Percentiles rank a stretch among this genome's conserved stretches.
Conservation (phyloP, 1,284 basidiomycete genomes). For the Ganoderma lucidum region DNA sequence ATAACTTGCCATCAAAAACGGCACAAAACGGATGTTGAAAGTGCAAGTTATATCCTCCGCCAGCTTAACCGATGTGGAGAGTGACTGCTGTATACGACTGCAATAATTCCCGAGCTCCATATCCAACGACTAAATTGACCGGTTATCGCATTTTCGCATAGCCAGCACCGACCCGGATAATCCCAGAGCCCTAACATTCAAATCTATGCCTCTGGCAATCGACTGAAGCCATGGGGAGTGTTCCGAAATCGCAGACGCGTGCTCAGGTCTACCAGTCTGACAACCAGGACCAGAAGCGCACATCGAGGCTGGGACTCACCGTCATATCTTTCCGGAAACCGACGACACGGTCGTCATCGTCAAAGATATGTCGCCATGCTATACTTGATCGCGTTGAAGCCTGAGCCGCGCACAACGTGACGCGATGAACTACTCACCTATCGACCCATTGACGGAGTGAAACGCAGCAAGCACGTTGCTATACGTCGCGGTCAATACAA, state of each 20-base stretch:
- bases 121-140: not conserved
- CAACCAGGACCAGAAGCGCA: too few relatives aligned
- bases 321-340: conserved; percentile 70
- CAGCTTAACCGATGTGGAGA: not conserved
- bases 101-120: too few relatives aligned
- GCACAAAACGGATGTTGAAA: not conserved
- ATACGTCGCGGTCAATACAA: conserved; percentile 75
- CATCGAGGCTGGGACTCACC: too few relatives aligned
- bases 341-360: conserved; percentile 71
- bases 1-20: not conserved
- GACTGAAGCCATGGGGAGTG: not conserved
- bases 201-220: not conserved
- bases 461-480: conserved; percentile 85
- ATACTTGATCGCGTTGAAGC: conserved; percentile 29
- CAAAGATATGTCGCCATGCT: conserved; percentile 88
- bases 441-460: conserved; percentile 72
- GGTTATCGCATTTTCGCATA: not conserved
- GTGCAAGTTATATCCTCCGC: not conserved
- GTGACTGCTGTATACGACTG: too few relatives aligned
- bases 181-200: not conserved
- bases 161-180: not conserved
- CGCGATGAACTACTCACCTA: conserved; percentile 61
- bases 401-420: conserved; percentile 6
- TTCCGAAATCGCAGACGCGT: too few relatives aligned
- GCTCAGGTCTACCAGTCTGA: not conserved